Base-by-base conservation (phyloP, 169 alveolate species). In the Plasmodium cynomolgi region DNA sequence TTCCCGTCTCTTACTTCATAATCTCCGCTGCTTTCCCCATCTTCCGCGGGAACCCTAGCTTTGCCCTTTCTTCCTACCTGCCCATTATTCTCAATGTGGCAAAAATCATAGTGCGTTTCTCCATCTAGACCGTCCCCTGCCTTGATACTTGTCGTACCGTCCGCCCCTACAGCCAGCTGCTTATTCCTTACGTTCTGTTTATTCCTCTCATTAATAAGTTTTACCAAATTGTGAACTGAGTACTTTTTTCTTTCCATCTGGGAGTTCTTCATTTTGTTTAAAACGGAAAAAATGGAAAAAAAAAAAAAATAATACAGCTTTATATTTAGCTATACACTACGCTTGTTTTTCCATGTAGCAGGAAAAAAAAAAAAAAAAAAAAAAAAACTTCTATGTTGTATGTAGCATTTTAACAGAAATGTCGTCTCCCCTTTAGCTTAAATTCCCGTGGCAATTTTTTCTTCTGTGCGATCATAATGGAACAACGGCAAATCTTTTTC, bases 201-300 rank as follows among this genome's bases (percentile, higher is more conserved):
- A n/a, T 91, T 81, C 50, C 81, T 81, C 47, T 91, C 92, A 83
- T 83, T 91, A 81, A 91, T 91, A 33, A 81, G 31, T 54, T 91
- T 91, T 15, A 91, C 92, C 84, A 91, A 91, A 79, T 91, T 83
- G 39, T 91, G 95, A 82, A 91, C 47, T 54, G 95, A 91, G 58
- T 81, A 81, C 29, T 90, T 81, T 62, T 91, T 91, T 73, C 82
- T 91, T 58, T 82, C 88, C 29, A 72, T 33, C 39, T 50, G 44
- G 29, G 75, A 39, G 13, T 82, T 91, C 39, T 72, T 91, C 91
- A 80, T 88, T 79, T 31, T 77, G 39, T 4, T 58, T 29, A 15
- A 44, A 84, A 84, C 37, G 77, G 47, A 73, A 84, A 84, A 84
- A 73, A 31, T 34, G 17, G 37, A 39, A 81, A 81, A 54, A 50